phyloP scores from a whole-genome alignment of 2,329 filamentous ascomycete genomes.

The Parafenestella ontariensis region DNA sequence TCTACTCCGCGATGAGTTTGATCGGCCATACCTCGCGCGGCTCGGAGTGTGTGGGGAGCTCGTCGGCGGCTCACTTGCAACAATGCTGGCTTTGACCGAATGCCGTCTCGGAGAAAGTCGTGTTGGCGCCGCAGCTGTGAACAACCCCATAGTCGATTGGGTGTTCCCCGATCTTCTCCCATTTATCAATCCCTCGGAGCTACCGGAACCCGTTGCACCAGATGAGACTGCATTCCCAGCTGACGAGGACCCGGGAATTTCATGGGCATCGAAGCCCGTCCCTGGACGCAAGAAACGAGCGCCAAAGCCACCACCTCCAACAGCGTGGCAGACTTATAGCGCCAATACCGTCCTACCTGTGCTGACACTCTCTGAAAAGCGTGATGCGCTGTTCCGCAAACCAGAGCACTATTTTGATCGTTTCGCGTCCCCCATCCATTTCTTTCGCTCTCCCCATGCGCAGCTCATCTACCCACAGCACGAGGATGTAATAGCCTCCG shows the following conservation, averaged over 20 bases:
- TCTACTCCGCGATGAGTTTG: slow-evolving; percentile 32
- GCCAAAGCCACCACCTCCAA: slow-evolving; percentile 23
- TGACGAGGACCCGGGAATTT: slow-evolving; percentile 34
- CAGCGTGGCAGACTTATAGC: slow-evolving; percentile 39
- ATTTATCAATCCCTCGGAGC: slow-evolving; percentile 21
- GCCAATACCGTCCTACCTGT: slow-evolving; percentile 37
- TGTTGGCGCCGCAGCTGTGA: slow-evolving; percentile 55
- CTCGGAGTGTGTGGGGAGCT: slow-evolving; percentile 58
- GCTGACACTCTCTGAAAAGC: slow-evolving; percentile 38
- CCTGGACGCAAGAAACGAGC: slow-evolving; percentile 23
- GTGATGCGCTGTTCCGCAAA: slow-evolving; percentile 51
- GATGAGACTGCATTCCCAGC: slow-evolving; percentile 43
- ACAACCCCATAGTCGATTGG: slow-evolving; percentile 59
- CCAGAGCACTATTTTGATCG: slow-evolving; percentile 57
- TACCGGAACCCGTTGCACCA: slow-evolving; percentile 37
- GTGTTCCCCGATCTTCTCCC: slow-evolving; percentile 49
- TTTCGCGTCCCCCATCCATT: slow-evolving; percentile 59
- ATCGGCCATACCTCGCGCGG: slow-evolving; percentile 34
- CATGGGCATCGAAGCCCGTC: slow-evolving; percentile 9
- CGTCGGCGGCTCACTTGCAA: slow-evolving; percentile 56
- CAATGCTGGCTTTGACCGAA: slow-evolving; percentile 59
- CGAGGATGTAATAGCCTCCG: slow-evolving; percentile 36
- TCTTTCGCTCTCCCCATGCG: slow-evolving; percentile 56
- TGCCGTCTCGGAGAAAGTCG: slow-evolving; percentile 50
- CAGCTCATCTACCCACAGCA: slow-evolving; percentile 32